These are phyloP conservation scores for Metschnikowia matae DNA, from an alignment of 805 yeast genomes.

Conservation along the genomic window DNA sequence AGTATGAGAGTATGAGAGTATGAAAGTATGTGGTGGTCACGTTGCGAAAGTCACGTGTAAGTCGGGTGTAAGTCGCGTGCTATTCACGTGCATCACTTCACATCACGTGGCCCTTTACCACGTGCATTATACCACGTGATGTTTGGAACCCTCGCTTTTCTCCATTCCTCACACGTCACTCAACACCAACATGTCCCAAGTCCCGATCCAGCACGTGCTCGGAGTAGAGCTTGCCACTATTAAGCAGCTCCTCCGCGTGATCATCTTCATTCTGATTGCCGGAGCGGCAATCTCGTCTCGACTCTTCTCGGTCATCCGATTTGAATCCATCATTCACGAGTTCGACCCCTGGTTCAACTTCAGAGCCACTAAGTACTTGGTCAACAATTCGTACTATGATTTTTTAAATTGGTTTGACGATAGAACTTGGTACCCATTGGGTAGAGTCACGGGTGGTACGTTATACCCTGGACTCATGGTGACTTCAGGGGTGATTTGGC, in stretches of 20 bases:
- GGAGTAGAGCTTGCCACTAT: conserved; percentile 35
- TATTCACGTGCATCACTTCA: too few species aligned
- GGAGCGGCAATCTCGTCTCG: conserved; percentile 92
- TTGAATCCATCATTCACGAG: conserved; percentile 95
- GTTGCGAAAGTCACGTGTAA: too few species aligned
- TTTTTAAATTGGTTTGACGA: conserved; percentile 98
- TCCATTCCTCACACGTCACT: neutral
- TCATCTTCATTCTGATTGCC: conserved; percentile 71
- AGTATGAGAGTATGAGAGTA: too few species aligned
- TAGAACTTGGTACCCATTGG: conserved; percentile 98
- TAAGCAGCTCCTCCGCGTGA: conserved; percentile 51
- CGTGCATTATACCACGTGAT: too few species aligned
- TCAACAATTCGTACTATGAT: conserved; percentile 77
- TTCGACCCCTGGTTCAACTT: conserved; percentile 97
- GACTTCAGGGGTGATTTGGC: conserved; percentile 89
- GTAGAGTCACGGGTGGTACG: conserved; percentile 98
- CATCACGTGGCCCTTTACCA: too few species aligned
- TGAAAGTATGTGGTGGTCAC: too few species aligned
- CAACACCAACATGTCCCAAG: conserved; percentile 17
- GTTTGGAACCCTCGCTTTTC: neutral
- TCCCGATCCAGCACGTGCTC: conserved; percentile 19
- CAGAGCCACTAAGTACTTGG: conserved; percentile 92
- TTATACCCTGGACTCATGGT: conserved; percentile 98
- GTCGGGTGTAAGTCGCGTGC: too few species aligned
- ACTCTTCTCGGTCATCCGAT: conserved; percentile 91